Evolutionary conservation across 192 early-diverging fungal species (phyloP), one percentile per base, ranked within the genome.

Genomic region (Backusella mclennaniae): DNA sequence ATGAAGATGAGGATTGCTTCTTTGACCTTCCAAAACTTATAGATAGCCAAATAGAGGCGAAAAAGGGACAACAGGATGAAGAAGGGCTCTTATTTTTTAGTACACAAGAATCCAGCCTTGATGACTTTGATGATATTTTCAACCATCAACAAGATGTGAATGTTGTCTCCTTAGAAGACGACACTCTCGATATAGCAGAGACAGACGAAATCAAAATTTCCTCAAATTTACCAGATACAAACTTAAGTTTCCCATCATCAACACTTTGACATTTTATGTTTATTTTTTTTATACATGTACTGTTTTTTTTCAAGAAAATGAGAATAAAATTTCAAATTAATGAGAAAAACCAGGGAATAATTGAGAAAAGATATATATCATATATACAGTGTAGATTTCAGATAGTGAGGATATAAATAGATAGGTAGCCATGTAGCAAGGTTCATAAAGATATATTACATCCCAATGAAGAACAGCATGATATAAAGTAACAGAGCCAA

Each of bases 81-180:
- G 21, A 56, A 9, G 7, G 21, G 8, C 26, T 63, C 11, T 7
- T 63, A 14, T 14, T 63, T 14, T 63, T 11, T 0, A 63, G 56
- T 63, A 63, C 56, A 23, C 56, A 63, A 63, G 56, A 63, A 29
- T 63, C 56, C 11, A 63, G 56, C 26, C 56, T 63, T 63, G 56
- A 63, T 63, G 56, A 63, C 26, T 29, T 63, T 15, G 56, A 29
- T 26, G 56, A 63, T 63, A 63, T 63, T 29, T 29, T 63, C 14
- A 26, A 23, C n/a, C 1, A 21, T 11, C 9, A 11, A 63, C n/a
- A 23, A 59, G 21, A 3, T 23, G 23, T 63, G 23, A 63, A 63
- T 29, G 11, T 63, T 12, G 26, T 29, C 11, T 63, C 56, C 12
- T 29, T 63, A 63, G 56, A 63, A 12, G 8, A 29, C 2, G 23